Evolutionary conservation across 179 eudicot species (phyloP), one percentile per base, ranked within the genome.

Genomic region (Silene coronaria): DNA sequence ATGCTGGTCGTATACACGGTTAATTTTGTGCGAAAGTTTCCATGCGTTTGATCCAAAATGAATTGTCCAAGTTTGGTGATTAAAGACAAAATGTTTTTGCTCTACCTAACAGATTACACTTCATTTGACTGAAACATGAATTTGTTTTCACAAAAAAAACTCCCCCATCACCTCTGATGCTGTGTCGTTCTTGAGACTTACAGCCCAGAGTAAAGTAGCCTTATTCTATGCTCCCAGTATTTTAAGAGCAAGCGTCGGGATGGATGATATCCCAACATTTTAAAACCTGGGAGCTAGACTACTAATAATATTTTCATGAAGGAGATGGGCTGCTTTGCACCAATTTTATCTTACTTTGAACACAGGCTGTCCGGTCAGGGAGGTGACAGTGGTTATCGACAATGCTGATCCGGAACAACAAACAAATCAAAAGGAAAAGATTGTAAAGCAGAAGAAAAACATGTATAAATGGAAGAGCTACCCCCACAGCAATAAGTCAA

Each of bases 401-500:
- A 85, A 76, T 30, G 90, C 79, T 59, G 85, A 77, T 74, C 19
- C 79, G 42, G 80, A 84, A 22, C 75, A 75, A 69, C 57, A 69
- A 21, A 88, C 79, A 80, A 76, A 71, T 60, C 73, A 81, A 38
- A 81, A 72, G 67, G 87, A 85, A 22, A 89, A 85, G 85, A 79
- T 77, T 67, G 70, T 82, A 34, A 79, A 82, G 81, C 72, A 80
- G 48, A 89, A 84, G 82, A 83, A 81, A 81, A 80, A 83, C 57
- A 66, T 95, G 8, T 82, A 84, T 62, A 89, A 89, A 77, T 89
- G 88, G 96, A 95, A 87, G 86, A 95, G 93, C 77, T 95, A 87
- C 69, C 94, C 96, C 11, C 76, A 87, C 77, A 80, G 83, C 70
- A 89, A 84, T 42, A 89, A 92, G 65, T 92, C 97, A 48, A 75